These are phyloP conservation scores for Starmerella lactis-condensi DNA, from an alignment of 805 yeast species.

Conservation along the genomic window DNA sequence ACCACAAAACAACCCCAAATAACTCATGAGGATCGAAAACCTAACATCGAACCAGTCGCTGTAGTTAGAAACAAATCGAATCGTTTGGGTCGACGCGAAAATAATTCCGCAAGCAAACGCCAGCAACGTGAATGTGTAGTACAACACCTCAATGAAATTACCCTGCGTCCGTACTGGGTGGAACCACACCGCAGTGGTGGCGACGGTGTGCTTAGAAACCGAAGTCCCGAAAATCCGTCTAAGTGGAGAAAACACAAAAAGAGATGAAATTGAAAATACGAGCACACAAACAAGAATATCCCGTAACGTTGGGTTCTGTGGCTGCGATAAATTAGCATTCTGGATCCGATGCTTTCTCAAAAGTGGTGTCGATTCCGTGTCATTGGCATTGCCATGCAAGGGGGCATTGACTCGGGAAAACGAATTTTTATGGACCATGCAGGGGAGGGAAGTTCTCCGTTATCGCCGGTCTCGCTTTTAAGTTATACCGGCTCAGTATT, in stretches of 20 bases:
- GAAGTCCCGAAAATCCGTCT: conserved; percentile 38
- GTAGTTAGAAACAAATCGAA: not conserved
- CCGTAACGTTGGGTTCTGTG: conserved; percentile 6
- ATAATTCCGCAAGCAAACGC: conserved; percentile 28
- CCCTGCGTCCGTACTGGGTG: conserved; percentile 69
- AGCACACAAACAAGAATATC: conserved; percentile 34
- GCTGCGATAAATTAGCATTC: no score
- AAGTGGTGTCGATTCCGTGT: no score
- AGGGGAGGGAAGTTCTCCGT: no score
- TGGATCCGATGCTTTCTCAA: no score
- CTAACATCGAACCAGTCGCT: conserved; percentile 19
- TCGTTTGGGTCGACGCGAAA: conserved; percentile 29
- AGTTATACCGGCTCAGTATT: no score
- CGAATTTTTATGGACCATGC: no score
- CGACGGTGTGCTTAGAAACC: conserved; percentile 63
- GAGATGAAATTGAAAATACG: conserved; percentile 56
- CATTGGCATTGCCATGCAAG: no score
- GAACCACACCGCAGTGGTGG: conserved; percentile 70
- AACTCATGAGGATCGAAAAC: conserved; percentile 32
- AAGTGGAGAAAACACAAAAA: conserved; percentile 41
- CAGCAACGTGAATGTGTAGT: conserved; percentile 49
- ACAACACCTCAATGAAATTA: conserved; percentile 55
- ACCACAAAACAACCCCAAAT: conserved; percentile 35
- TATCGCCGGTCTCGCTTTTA: no score
- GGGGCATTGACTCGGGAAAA: no score